Evolutionary conservation across 352 stramenopile genomes (phyloP).

Genomic region (Phytophthora multivora): DNA sequence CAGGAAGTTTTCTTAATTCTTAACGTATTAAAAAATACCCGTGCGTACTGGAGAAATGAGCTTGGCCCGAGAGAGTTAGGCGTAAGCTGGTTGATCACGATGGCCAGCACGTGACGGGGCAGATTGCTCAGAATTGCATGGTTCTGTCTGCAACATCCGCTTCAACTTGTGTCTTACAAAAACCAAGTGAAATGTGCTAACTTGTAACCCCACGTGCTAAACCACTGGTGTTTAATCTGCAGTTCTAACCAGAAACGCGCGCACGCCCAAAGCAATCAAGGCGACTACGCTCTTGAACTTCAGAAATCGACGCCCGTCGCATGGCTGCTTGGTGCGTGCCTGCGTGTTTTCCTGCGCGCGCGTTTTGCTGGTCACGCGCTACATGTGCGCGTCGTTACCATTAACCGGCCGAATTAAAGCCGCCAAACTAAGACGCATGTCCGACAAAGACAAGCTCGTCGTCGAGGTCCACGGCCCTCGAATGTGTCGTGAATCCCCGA

Average conservation of each 20-base stretch:
- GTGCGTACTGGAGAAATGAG: neutral
- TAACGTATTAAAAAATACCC: too few species aligned
- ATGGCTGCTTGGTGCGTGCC: constrained; percentile 16
- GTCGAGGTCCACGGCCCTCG: constrained; percentile 3
- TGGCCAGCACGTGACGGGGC: neutral
- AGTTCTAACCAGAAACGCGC: constrained; percentile 9
- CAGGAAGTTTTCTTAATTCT: neutral
- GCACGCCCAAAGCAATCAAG: constrained; percentile 6
- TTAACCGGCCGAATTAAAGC: constrained; percentile 4
- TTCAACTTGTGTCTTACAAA: constrained; percentile 29
- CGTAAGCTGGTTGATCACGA: constrained; percentile 1
- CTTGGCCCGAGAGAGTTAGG: neutral
- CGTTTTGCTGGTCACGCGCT: constrained; percentile 8
- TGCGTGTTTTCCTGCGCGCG: constrained; percentile 2
- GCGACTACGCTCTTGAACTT: constrained; percentile 5
- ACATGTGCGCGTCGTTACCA: neutral
- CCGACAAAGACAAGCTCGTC: constrained; percentile 8
- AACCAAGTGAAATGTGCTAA: neutral
- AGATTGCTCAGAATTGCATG: constrained; percentile 4
- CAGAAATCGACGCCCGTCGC: neutral
- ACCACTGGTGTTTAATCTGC: constrained; percentile 4
- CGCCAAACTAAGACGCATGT: neutral
- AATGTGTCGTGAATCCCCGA: neutral
- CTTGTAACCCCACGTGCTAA: neutral
- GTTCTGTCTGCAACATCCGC: neutral